Evolutionary conservation across 140 eudicot species (phyloP), one percentile per base, ranked within the genome.

Genomic region (Bidens hawaiensis): DNA sequence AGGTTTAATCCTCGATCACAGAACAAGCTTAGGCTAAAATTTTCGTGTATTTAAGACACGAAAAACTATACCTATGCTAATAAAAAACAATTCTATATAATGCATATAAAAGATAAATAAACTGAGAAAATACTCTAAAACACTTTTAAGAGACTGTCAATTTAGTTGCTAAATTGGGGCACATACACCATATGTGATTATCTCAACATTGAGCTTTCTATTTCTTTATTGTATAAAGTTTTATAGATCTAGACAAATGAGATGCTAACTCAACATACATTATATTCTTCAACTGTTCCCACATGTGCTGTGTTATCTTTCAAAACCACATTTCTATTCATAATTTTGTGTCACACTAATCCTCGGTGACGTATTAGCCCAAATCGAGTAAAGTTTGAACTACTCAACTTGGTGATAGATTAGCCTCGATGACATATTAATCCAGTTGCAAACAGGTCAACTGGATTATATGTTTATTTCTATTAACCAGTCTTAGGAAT

Each of bases 401-500:
- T 28, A 69, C 49, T 43, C 46, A 8, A 43, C 13, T 16, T 28
- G 59, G 13, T 67, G 53, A 40, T 40, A 31, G n/a, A n/a, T n/a
- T n/a, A n/a, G n/a, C n/a, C n/a, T n/a, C n/a, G n/a, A n/a, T n/a
- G n/a, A n/a, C n/a, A n/a, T n/a, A n/a, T n/a, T n/a, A n/a, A n/a
- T n/a, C n/a, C n/a, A n/a, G 33, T 28, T 28, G 33, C 5, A 28
- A 28, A 28, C 33, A 28, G 33, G 33, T 28, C 33, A 28, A 28
- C 2, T 28, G 33, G 33, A 5, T 28, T 5, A 28, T 28, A 5
- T 5, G 33, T 28, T 28, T 28, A 51, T 40, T 61, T 64, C 16
- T 24, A 55, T 30, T 27, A 55, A 33, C 34, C 28, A 17, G 36
- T 49, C 69, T 36, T 74, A 50, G 60, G 61, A 38, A 58, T n/a